Evolutionary conservation across 495 filamentous ascomycete genomes (phyloP).

Genomic region (Penicillium verhagenii): DNA sequence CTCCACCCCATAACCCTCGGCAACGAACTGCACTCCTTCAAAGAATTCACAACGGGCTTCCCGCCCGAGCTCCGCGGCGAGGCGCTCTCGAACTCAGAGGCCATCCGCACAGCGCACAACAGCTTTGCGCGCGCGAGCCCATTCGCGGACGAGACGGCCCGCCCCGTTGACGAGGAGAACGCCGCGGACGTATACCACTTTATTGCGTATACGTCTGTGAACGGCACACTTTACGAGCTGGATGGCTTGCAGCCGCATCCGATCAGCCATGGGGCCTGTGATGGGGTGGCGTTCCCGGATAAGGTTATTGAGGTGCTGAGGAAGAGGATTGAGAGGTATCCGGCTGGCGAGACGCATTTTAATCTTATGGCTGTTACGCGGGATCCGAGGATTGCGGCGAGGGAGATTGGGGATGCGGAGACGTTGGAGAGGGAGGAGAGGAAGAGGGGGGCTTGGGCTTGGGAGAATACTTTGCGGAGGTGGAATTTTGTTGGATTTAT

Average conservation of each 20-base stretch:
- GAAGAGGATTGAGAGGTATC: conserved; percentile 81
- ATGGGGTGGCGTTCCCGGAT: conserved; percentile 66
- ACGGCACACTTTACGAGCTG: conserved; percentile 83
- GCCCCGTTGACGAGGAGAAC: conserved; percentile 53
- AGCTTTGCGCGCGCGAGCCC: conserved; percentile 84
- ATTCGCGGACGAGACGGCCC: conserved; percentile 84
- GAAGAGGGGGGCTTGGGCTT: conserved; percentile 84
- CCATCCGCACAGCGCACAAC: conserved; percentile 91
- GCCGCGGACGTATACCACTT: conserved; percentile 89
- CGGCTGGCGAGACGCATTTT: conserved; percentile 84
- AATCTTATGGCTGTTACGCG: conserved; percentile 90
- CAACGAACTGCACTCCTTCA: conserved; percentile 68
- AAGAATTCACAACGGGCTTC: conserved; percentile 86
- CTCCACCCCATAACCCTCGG: conserved; percentile 47
- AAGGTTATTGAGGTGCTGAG: conserved; percentile 85
- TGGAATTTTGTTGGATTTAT: conserved; percentile 98
- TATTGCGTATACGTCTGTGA: conserved; percentile 85
- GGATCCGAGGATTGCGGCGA: conserved; percentile 72
- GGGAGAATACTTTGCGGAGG: conserved; percentile 90
- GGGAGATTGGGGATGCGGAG: conserved; percentile 81
- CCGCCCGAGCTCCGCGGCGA: conserved; percentile 75
- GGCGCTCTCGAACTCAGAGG: conserved; percentile 67
- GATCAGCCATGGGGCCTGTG: conserved; percentile 79
- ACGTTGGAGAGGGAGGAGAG: conserved; percentile 73
- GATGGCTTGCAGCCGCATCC: conserved; percentile 92